phyloP scores from a whole-genome alignment of 495 filamentous ascomycete genomes.

The Jackrogersella minutella region DNA sequence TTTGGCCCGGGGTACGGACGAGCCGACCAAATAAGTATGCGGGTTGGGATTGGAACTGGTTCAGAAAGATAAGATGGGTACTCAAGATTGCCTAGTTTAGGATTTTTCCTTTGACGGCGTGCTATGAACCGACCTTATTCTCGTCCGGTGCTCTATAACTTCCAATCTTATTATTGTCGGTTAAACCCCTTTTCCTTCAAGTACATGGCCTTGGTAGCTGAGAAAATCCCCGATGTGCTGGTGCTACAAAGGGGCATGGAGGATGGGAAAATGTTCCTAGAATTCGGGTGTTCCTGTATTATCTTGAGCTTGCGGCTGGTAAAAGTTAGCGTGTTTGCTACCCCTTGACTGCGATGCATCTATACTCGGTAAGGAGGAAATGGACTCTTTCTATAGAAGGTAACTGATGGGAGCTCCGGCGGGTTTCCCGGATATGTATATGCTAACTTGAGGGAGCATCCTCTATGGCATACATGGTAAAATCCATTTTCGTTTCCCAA shows the following conservation, averaged over 20 bases:
- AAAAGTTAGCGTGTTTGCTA: slow-evolving; percentile 25
- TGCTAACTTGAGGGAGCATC: slow-evolving; percentile 2
- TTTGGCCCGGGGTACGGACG: background rate
- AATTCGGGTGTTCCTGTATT: slow-evolving; percentile 5
- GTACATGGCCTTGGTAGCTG: slow-evolving; percentile 7
- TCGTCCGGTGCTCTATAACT: background rate
- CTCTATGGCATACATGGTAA: background rate
- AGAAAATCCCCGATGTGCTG: background rate
- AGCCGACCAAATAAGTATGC: background rate
- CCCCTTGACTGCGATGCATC: background rate
- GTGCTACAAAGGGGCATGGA: background rate
- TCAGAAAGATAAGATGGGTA: background rate
- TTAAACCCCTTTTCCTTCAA: slow-evolving; percentile 1
- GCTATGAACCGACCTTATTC: background rate
- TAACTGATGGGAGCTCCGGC: background rate
- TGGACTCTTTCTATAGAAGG: slow-evolving; percentile 4
- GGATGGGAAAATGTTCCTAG: background rate
- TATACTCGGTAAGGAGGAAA: slow-evolving; percentile 6
- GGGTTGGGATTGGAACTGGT: background rate
- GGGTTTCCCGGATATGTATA: slow-evolving; percentile 2
- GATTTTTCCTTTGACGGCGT: background rate
- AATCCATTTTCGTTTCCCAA: background rate
- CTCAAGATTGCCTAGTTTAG: background rate
- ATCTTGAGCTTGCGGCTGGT: background rate
- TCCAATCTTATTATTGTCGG: background rate